These are phyloP conservation scores for Aspergillus nanangensis DNA, from an alignment of 495 filamentous ascomycete genomes.

Conservation along the genomic window DNA sequence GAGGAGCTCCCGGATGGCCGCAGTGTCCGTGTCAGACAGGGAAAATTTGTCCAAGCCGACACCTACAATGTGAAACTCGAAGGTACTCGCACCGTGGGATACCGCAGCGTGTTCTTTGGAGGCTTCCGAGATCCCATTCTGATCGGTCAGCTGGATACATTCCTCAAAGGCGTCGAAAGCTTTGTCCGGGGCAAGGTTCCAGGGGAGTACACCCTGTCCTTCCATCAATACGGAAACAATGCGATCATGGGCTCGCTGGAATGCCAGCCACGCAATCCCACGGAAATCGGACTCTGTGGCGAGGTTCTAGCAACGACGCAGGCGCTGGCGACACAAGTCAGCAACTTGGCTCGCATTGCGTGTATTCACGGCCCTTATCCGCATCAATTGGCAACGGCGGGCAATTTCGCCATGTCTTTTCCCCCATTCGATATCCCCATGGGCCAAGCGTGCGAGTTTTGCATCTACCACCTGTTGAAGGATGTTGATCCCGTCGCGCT, in stretches of 20 bases:
- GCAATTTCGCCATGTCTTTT: slow-evolving; percentile 41
- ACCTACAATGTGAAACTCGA: slow-evolving; percentile 45
- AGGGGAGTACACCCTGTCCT: slow-evolving; percentile 23
- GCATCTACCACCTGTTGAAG: slow-evolving; percentile 44
- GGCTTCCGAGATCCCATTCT: slow-evolving; percentile 43
- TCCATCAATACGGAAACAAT: slow-evolving; percentile 27
- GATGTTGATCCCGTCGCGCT: slow-evolving; percentile 21
- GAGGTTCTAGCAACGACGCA: background rate
- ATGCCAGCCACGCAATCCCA: background rate
- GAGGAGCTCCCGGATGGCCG: slow-evolving; percentile 35
- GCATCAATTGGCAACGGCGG: slow-evolving; percentile 38
- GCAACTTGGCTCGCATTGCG: slow-evolving; percentile 21
- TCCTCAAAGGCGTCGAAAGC: slow-evolving; percentile 18
- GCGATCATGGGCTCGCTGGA: background rate
- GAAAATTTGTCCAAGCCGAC: slow-evolving; percentile 24
- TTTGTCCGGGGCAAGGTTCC: background rate
- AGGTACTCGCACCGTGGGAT: slow-evolving; percentile 32
- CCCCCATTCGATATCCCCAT: slow-evolving; percentile 30
- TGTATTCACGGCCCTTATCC: slow-evolving; percentile 40
- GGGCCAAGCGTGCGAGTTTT: slow-evolving; percentile 37
- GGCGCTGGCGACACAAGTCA: background rate
- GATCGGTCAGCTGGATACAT: slow-evolving; percentile 31
- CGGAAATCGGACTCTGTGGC: background rate
- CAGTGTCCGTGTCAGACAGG: slow-evolving; percentile 35
- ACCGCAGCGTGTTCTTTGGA: slow-evolving; percentile 42